Evolutionary conservation across 345 rosid species (phyloP).

Genomic region (Citrus sinensis): DVS_A1.0 CM039162.1:10060501-10061000

Average conservation of each 20-base stretch:
- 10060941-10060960: conserved; percentile 20
- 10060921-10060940: conserved; percentile 31
- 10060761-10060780: conserved; percentile 6
- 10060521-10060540: conserved; percentile 13
- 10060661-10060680: conserved; percentile 15
- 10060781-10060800: conserved; percentile 17
- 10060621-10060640: not conserved
- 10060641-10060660: conserved; percentile 21
- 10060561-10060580: conserved; percentile 12
- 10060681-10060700: conserved; percentile 3
- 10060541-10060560: not conserved
- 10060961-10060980: not conserved
- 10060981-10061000: conserved; percentile 31
- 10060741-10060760: not conserved
- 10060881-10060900: conserved; percentile 8
- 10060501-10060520: conserved; percentile 16
- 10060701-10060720: not conserved
- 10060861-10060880: conserved; percentile 11
- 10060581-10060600: conserved; percentile 13
- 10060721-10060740: conserved; percentile 21
- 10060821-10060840: not conserved
- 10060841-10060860: conserved; percentile 8
- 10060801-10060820: conserved; percentile 25
- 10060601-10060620: conserved; percentile 4
- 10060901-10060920: conserved; percentile 14